Conservation (phyloP, 2,329 filamentous ascomycete genomes). For the Aureobasidium sp. region DNA sequence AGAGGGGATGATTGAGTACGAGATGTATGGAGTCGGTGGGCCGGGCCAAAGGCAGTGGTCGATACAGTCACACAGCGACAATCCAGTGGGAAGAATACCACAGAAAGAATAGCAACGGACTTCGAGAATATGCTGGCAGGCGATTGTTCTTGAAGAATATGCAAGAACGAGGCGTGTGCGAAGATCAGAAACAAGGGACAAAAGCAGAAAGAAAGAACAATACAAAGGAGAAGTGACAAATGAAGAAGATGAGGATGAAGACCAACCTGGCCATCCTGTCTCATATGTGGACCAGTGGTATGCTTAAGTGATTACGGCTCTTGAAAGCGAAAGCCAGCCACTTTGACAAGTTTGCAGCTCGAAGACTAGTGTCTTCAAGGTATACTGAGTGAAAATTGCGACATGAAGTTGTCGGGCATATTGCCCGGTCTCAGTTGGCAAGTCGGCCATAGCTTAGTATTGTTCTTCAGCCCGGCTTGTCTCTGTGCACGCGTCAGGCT, state of each 20-base stretch:
- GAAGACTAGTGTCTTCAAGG: too few relatives aligned
- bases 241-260: background rate
- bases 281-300: background rate
- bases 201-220: background rate
- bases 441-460: slow-evolving; percentile 15
- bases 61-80: background rate
- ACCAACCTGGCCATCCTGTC: background rate
- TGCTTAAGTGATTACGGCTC: background rate
- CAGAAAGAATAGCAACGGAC: background rate
- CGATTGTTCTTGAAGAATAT: slow-evolving; percentile 7
- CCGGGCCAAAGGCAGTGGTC: background rate
- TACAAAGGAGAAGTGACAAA: slow-evolving; percentile 12
- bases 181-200: background rate
- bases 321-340: background rate
- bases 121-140: background rate
- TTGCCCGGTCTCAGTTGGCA: background rate
- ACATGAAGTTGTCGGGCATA: background rate
- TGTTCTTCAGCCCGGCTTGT: slow-evolving; percentile 16
- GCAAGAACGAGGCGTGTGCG: background rate
- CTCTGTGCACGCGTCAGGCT: background rate
- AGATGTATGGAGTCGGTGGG: background rate
- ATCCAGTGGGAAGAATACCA: background rate
- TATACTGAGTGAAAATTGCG: background rate
- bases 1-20: background rate
- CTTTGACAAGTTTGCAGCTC: too few relatives aligned